Conservation (phyloP, 2,329 filamentous ascomycete genomes). For the Fusarium tjaetaba region DNA sequence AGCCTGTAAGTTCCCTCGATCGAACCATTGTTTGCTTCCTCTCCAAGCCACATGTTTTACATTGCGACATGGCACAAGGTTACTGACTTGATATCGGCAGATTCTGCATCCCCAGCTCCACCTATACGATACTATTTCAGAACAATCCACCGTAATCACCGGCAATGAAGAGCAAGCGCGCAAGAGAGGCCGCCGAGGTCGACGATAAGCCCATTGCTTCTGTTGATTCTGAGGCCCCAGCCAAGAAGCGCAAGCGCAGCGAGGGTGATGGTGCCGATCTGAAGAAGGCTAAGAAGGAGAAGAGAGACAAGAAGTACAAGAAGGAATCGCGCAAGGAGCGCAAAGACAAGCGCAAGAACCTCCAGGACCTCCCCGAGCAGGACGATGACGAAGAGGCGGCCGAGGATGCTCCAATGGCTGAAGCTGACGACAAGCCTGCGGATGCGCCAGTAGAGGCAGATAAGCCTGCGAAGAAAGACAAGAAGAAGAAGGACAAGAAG, state of each 20-base stretch:
- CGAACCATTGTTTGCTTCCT: constrained; percentile 14
- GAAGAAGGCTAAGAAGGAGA: constrained; percentile 49
- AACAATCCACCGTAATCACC: background rate
- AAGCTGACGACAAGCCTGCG: constrained; percentile 36
- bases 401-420: constrained; percentile 39
- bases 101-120: constrained; percentile 11
- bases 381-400: constrained; percentile 41
- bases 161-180: constrained; percentile 53
- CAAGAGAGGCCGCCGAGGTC: constrained; percentile 46
- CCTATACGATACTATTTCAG: background rate
- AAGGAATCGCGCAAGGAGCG: constrained; percentile 52
- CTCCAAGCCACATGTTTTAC: constrained; percentile 18
- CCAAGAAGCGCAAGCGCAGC: constrained; percentile 52
- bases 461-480: constrained; percentile 41
- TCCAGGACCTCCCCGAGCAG: constrained; percentile 50
- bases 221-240: constrained; percentile 38
- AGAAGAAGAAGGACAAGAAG: constrained; percentile 41
- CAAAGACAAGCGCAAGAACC: constrained; percentile 53
- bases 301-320: constrained; percentile 49
- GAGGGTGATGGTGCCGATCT: constrained; percentile 41
- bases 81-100: constrained; percentile 18
- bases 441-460: constrained; percentile 29
- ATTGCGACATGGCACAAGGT: constrained; percentile 8
- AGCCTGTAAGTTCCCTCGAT: constrained; percentile 17
- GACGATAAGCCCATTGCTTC: constrained; percentile 42